Base-by-base conservation (phyloP, 2,329 filamentous ascomycete species). In the Pseudopyrenochaeta lycopersici region DNA sequence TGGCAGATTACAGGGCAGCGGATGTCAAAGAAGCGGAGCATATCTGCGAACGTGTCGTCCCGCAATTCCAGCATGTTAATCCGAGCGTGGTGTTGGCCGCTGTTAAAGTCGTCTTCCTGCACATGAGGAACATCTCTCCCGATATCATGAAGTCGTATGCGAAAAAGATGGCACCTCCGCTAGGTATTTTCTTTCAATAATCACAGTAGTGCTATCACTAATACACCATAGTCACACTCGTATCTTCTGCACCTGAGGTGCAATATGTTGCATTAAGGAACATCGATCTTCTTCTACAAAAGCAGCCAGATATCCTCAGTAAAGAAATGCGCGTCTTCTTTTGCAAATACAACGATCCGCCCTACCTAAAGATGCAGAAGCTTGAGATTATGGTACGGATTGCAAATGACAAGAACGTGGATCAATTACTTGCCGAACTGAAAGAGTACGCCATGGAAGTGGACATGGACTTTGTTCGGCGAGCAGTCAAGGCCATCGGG, bases 311-410 rank as follows among this genome's bases (percentile, higher is more conserved):
- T 64, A 97, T 99, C 50, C 84, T 99, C 9, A 96, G 91, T 82
- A 98, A 98, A 77, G 95, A 99, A 77, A 87, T 99, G 70, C 88
- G 95, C 39, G 95, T 99, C 7, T 99, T 99, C 81, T 99, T 99
- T 81, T 99, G 95, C 88, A 99, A 99, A 80, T 99, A 99, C 81
- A 98, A 98, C 74, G 95, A 99, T 67, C 94, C 95, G 1, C 92
- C 92, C 18, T 99, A 99, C 74, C 88, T 99, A 68, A 99, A 99
- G 77, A 87, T 99, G 55, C 90, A 97, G 73, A 99, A 99, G 74
- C 85, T 99, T 44, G 95, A 99, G 74, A 98, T 98, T 60, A 98
- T 99, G 95, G 94, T 99, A 42, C 89, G 95, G 76, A 98, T 99
- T 87, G 92, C 94, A 56, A 98, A 97, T 78, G 93, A 97, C 66